phyloP scores from a whole-genome alignment of 805 yeast genomes.

The Sugiyamaella qingdaonensis region DNA sequence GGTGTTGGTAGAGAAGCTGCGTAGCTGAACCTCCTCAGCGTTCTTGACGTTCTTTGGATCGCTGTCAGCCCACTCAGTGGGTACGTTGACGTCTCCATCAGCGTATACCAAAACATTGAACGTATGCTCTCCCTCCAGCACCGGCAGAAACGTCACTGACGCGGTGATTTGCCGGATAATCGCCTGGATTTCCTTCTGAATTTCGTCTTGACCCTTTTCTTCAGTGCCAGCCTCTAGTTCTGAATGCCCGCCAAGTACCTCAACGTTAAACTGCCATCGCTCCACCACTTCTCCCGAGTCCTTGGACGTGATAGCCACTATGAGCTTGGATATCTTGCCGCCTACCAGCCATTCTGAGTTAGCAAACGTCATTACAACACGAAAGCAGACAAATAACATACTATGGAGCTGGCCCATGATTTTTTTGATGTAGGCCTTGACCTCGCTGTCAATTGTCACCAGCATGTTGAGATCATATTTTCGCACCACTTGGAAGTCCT shows the following conservation, averaged over 20 bases:
- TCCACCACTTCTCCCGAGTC: slow-evolving; percentile 67
- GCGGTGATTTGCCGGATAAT: slow-evolving; percentile 87
- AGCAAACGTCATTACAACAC: slow-evolving; percentile 20
- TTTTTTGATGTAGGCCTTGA: slow-evolving; percentile 59
- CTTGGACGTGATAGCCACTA: slow-evolving; percentile 68
- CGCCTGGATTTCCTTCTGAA: slow-evolving; percentile 75
- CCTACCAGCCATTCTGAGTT: slow-evolving; percentile 58
- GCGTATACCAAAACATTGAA: slow-evolving; percentile 84
- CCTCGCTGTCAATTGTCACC: slow-evolving; percentile 69
- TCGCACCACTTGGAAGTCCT: slow-evolving; percentile 70
- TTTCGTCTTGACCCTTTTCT: slow-evolving; percentile 41
- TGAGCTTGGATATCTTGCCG: slow-evolving; percentile 61
- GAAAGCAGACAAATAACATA: background rate
- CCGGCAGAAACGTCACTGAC: slow-evolving; percentile 79
- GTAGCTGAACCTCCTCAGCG: slow-evolving; percentile 65
- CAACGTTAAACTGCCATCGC: slow-evolving; percentile 79
- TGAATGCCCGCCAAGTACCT: slow-evolving; percentile 30
- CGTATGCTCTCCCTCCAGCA: slow-evolving; percentile 61
- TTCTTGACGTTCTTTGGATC: slow-evolving; percentile 55
- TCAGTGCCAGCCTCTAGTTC: background rate
- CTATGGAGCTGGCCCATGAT: slow-evolving; percentile 63
- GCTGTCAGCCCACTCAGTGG: slow-evolving; percentile 82
- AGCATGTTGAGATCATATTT: slow-evolving; percentile 78
- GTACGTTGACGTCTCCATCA: slow-evolving; percentile 55
- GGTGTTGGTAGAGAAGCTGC: slow-evolving; percentile 59